Evolutionary conservation across 23 red algal genomes (phyloP), one percentile per base, ranked within the genome.

Genomic region (Gracilaria gracilis): DNA sequence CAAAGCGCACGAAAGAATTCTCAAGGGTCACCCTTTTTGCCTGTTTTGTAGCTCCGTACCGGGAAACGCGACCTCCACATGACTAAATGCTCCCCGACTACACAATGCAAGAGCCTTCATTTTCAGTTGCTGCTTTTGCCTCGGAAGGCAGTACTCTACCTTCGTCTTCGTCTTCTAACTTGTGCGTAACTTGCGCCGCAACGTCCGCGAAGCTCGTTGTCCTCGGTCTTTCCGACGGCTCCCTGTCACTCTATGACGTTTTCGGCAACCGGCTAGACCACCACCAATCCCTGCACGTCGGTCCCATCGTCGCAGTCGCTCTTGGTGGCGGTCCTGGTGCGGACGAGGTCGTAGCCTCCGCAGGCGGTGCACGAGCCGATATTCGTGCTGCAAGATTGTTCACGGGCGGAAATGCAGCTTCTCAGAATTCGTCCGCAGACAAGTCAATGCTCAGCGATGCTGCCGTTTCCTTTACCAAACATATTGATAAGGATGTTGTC

Each of bases 221-320:
- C 6, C 89, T 92, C 24, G 89, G 89, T 61, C 80, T 84, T 42
- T 92, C 89, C 61, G 73, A 92, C 79, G 89, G 89, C 49, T 79
- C 89, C 25, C 49, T 84, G 32, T 57, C 89, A 0, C 67, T 92
- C 49, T 92, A 84, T 53, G 89, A 92, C 66, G 89, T 92, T 5
- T 84, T 92, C 47, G 89, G 89, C 59, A 92, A 92, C 80, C 78
- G 31, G 14, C 64, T 92, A 57, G 89, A 92, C 65, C 66, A 58
- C 53, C 79, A 92, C 46, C 57, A 79, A 32, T 49, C 58, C 33
- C 82, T 82, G 17, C 92, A 94, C 77, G 75, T 80, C 13, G 75
- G 64, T 24, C 64, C 92, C 75, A 76, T 94, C 34, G 25, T 83
- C 54, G 84, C 84, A 11, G 82, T 94, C 21, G 83, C 84, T 54